A percentile compares a stretch with the other conserved stretches of the same genome.
These are phyloP conservation scores for Gastrolobium villosum DNA, from an alignment of 306 rosid species.

Conservation along the genomic window DNA sequence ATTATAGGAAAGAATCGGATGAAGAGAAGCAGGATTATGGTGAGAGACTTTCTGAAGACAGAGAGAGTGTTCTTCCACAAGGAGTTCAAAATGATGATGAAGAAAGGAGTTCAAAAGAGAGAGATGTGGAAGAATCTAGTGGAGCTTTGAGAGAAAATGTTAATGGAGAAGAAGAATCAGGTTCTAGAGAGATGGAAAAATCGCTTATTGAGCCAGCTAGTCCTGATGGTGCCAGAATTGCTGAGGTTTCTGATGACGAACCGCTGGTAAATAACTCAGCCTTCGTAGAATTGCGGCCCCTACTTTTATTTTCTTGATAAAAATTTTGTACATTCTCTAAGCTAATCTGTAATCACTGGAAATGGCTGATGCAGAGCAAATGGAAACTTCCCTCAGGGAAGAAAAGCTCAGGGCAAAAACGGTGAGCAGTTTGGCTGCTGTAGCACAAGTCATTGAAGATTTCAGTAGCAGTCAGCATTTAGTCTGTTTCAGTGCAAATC, in stretches of 20 bases:
- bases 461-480: conserved; percentile 40
- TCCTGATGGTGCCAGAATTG: conserved; percentile 39
- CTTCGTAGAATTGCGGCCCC: conserved; percentile 41
- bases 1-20: conserved; percentile 52
- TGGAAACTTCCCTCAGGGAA: conserved; percentile 78
- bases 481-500: conserved; percentile 41
- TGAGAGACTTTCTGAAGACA: conserved; percentile 58
- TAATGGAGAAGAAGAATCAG: conserved; percentile 53
- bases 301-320: conserved; percentile 12
- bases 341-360: conserved; percentile 10
- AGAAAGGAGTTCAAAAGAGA: conserved; percentile 64
- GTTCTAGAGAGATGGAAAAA: conserved; percentile 48
- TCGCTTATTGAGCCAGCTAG: conserved; percentile 38
- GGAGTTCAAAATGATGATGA: conserved; percentile 55
- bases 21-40: conserved; percentile 56
- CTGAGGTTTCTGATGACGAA: conserved; percentile 86
- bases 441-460: conserved; percentile 34
- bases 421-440: conserved; percentile 51
- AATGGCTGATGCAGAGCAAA: conserved; percentile 68
- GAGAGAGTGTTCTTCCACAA: conserved; percentile 48
- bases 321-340: conserved; percentile 11
- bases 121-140: conserved; percentile 55
- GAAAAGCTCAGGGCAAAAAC: conserved; percentile 57
- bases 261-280: conserved; percentile 75
- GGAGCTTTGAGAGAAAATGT: conserved; percentile 57